Percentiles rank a stretch among this genome's conserved stretches.
phyloP scores from a whole-genome alignment of 164 flowering plant species.

The Vitis labrusca region DNA sequence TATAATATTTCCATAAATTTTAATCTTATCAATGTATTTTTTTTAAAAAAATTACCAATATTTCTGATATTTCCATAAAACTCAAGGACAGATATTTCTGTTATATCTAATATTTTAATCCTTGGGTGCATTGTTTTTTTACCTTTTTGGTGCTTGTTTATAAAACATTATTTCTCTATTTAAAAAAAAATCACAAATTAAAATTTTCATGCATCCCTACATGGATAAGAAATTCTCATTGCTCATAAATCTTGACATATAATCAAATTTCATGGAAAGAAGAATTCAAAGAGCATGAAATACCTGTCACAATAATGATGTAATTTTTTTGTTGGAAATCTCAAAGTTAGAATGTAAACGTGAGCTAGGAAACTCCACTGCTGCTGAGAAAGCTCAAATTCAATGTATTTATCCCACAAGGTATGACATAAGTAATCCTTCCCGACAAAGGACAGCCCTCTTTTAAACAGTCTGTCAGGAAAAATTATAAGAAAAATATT shows the following conservation, averaged over 20 bases:
- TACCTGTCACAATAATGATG: slow-evolving; percentile 74
- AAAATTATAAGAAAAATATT: slow-evolving; percentile 1
- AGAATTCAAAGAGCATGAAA: neutral
- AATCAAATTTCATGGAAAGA: neutral
- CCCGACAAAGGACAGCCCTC: slow-evolving; percentile 76
- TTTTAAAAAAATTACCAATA: no score
- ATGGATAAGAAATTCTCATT: no score
- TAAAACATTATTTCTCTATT: no score
- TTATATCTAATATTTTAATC: no score
- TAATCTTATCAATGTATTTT: no score
- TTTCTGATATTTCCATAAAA: no score
- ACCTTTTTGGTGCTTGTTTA: no score
- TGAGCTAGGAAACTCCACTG: slow-evolving; percentile 73
- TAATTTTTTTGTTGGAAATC: slow-evolving; percentile 74
- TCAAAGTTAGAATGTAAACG: slow-evolving; percentile 59
- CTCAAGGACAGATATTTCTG: no score
- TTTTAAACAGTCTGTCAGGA: slow-evolving; percentile 66
- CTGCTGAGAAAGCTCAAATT: slow-evolving; percentile 73
- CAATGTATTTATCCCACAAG: slow-evolving; percentile 86
- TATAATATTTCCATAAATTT: no score
- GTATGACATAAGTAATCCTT: slow-evolving; percentile 77
- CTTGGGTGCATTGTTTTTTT: no score
- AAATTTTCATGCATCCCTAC: neutral
- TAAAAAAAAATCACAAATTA: neutral
- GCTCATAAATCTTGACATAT: neutral